Evolutionary conservation across 2,329 filamentous ascomycete genomes (phyloP), one percentile per base, ranked within the genome.

Genomic region (Neofusicoccum kwambonambiense): DNA sequence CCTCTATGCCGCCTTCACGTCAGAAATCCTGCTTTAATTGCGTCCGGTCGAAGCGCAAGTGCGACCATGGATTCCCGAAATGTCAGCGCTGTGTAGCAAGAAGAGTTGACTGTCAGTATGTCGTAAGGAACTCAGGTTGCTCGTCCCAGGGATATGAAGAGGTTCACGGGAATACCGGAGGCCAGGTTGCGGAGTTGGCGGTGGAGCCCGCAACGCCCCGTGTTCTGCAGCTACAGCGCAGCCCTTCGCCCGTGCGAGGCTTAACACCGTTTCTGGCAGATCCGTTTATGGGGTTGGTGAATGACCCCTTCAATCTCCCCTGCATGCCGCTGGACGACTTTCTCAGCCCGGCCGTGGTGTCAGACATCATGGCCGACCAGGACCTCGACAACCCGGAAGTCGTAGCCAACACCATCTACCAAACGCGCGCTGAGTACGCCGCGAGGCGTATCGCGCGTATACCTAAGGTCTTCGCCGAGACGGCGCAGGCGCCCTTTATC

Each of bases 21-120:
- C 67, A 66, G 15, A 69, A 69, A 35, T 68, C 67, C 19, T 69
- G 68, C 37, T 12, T 65, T 8, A 61, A 62, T 12, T 69, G 68
- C 31, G 62, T 69, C 7, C 67, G 64, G 37, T 64, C 65, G 2
- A 69, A 69, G 58, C 63, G 67, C 27, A 68, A 65, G 19, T 69
- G 68, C 62, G 68, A 69, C 51, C 64, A 66, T 58, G 58, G 19
- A 15, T 49, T 42, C 17, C 68, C 68, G 12, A 64, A 41, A n/a
- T 69, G 68, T 35, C 65, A 61, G 39, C 68, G 68, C 17, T 69
- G 68, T 34, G 45, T 65, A 19, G 62, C 65, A n/a, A 68, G 66
- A 57, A 52, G 41, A 9, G 45, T 58, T 17, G 66, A 65, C 1
- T 69, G 68, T 13, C n/a, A n/a, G n/a, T n/a, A n/a, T n/a, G n/a